Conservation (phyloP, 2,329 filamentous ascomycete species). For the Ophiostoma piceae region DNA sequence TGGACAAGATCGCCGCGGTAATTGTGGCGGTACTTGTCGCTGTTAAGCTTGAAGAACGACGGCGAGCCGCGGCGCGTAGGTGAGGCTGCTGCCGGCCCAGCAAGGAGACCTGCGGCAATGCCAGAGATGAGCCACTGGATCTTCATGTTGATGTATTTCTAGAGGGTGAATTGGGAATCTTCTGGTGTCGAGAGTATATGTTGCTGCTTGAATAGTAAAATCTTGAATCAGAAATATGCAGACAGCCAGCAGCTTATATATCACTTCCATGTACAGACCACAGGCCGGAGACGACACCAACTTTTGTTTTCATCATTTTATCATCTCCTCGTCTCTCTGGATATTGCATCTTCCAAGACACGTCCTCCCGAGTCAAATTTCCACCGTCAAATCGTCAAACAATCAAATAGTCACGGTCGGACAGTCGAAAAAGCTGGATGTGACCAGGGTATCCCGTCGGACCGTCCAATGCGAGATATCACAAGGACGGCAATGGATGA, state of each 20-base stretch:
- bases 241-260: neutral
- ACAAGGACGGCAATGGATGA: neutral
- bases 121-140: constrained; percentile 10
- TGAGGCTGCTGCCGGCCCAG: neutral
- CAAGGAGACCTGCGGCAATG: constrained; percentile 1
- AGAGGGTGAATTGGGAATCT: neutral
- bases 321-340: neutral
- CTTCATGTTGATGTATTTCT: constrained; percentile 14
- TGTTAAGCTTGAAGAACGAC: neutral
- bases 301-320: neutral
- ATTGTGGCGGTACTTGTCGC: neutral
- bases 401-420: neutral
- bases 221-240: neutral
- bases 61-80: constrained; percentile 15
- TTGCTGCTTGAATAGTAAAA: neutral
- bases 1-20: neutral
- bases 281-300: neutral
- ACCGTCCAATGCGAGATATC: neutral
- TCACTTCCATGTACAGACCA: neutral
- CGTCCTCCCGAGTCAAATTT: neutral
- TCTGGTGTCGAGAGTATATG: neutral
- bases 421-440: neutral
- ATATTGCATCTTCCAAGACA: neutral
- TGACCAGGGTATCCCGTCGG: constrained; percentile 2
- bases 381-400: neutral